phyloP scores from a whole-genome alignment of 495 filamentous ascomycete species.

The Hyaloscypha finlandica region DNA sequence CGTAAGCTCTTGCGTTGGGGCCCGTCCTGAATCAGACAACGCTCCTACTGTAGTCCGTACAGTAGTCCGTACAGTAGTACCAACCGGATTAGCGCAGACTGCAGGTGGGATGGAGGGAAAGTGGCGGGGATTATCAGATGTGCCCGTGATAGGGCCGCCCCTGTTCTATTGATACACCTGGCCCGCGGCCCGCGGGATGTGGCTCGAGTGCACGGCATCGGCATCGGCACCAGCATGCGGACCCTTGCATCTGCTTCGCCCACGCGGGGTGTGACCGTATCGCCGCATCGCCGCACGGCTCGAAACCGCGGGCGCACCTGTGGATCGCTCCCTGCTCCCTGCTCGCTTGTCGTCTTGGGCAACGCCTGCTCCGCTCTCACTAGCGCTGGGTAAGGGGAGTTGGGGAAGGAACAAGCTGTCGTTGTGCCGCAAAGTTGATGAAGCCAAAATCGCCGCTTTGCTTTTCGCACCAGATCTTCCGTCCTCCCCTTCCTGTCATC shows the following conservation, averaged over 20 bases:
- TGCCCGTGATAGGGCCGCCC: background rate
- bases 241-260: background rate
- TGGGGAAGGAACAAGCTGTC: background rate
- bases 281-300: background rate
- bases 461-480: background rate
- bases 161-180: background rate
- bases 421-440: background rate
- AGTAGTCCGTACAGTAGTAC: too few species aligned
- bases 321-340: conserved; percentile 1
- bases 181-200: background rate
- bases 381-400: conserved; percentile 12
- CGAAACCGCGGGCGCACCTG: background rate
- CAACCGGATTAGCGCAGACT: background rate
- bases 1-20: too few species aligned
- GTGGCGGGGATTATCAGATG: background rate
- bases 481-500: background rate
- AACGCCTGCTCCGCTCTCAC: background rate
- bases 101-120: background rate
- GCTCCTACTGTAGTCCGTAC: too few species aligned
- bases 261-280: background rate
- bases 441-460: background rate
- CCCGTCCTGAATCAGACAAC: background rate
- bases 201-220: background rate
- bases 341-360: background rate
- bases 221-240: background rate